Evolutionary conservation across 495 filamentous ascomycete genomes (phyloP).

Genomic region (Choiromyces venosus): DNA sequence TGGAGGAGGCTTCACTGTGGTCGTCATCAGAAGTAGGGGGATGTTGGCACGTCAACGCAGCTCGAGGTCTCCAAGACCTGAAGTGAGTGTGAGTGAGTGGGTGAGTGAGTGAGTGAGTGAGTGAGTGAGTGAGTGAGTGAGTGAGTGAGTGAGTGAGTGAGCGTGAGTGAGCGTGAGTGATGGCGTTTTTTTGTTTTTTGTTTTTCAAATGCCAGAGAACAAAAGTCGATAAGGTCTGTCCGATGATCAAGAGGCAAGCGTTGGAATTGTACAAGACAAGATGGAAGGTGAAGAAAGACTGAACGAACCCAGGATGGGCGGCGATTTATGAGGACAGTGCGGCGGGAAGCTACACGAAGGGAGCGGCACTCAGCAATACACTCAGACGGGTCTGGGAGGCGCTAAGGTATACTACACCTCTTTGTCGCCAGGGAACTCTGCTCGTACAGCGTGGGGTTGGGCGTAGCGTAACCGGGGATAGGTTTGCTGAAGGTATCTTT

Average conservation of each 20-base stretch:
- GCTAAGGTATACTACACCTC: conserved; percentile 33
- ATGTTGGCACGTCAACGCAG: not conserved
- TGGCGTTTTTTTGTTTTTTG: not conserved
- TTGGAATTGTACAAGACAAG: conserved; percentile 18
- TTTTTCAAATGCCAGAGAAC: not conserved
- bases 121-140: not conserved
- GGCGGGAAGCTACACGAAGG: conserved; percentile 29
- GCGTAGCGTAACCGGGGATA: conserved; percentile 6
- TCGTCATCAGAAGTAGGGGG: conserved; percentile 21
- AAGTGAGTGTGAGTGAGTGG: not conserved
- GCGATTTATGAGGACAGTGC: conserved; percentile 33
- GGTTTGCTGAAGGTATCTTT: conserved; percentile 20
- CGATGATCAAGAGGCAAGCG: not conserved
- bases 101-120: not conserved
- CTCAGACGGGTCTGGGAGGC: conserved; percentile 22
- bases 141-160: not conserved
- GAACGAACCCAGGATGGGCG: conserved; percentile 23
- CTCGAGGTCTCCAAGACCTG: not conserved
- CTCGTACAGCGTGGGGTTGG: conserved; percentile 23
- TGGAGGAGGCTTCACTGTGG: conserved; percentile 21
- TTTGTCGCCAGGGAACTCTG: conserved; percentile 34
- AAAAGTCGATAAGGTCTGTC: not conserved
- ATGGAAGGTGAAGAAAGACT: conserved; percentile 20
- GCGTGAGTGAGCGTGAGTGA: not conserved
- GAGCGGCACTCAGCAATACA: conserved; percentile 19